These are phyloP conservation scores for Durotheca rogersii DNA, from an alignment of 495 filamentous ascomycete species.

Conservation along the genomic window DNA sequence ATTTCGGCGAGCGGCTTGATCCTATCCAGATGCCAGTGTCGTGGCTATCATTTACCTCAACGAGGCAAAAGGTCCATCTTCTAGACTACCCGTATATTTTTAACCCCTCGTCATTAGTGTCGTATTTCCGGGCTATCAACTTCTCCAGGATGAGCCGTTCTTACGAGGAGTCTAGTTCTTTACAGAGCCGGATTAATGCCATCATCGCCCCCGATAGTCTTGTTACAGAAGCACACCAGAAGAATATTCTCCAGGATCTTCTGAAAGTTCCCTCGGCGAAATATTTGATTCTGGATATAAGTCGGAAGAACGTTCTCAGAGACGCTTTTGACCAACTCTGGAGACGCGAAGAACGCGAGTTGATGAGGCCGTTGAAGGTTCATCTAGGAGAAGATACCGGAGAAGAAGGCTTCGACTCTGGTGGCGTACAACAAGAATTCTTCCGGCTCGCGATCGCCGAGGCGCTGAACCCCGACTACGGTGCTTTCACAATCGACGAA, in stretches of 20 bases:
- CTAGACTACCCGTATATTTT: conserved; percentile 84
- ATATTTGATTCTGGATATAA: conserved; percentile 76
- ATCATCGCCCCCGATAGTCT: conserved; percentile 55
- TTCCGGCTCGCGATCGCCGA: conserved; percentile 80
- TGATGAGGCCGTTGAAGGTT: conserved; percentile 84
- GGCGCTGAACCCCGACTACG: conserved; percentile 73
- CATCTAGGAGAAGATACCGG: conserved; percentile 76
- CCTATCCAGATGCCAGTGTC: conserved; percentile 70
- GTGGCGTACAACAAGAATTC: conserved; percentile 94
- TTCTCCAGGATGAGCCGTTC: conserved; percentile 76
- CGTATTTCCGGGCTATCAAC: conserved; percentile 88
- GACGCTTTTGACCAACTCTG: conserved; percentile 89
- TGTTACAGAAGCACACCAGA: conserved; percentile 44
- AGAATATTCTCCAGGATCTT: conserved; percentile 55
- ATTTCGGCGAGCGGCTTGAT: conserved; percentile 77
- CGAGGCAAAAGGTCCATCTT: conserved; percentile 69
- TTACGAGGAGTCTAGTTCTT: conserved; percentile 67
- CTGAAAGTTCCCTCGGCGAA: conserved; percentile 64
- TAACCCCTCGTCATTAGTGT: conserved; percentile 66
- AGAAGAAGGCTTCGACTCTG: conserved; percentile 89
- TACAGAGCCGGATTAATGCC: conserved; percentile 59
- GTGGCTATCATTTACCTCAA: conserved; percentile 62
- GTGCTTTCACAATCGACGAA: conserved; percentile 71
- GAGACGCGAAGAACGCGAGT: conserved; percentile 76
- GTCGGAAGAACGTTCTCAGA: conserved; percentile 65